Base-by-base conservation (phyloP, 768 basidiomycete species). In the Hortiboletus flavorubellus region DNA sequence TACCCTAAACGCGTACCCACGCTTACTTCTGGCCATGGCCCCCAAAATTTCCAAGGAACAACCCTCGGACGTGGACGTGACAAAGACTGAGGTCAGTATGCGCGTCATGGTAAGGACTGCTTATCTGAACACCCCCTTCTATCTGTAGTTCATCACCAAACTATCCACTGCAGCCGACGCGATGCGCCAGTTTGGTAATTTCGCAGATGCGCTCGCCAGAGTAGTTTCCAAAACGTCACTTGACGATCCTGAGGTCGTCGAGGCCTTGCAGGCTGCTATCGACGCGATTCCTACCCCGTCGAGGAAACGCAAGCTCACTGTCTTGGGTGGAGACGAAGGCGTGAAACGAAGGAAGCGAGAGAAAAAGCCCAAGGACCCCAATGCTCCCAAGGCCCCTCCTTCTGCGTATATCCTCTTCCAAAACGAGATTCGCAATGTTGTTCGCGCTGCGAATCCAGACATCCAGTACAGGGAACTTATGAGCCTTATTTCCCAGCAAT, bases 361-460 rank as follows among this genome's bases (percentile, higher is more conserved):
- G 53, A 93, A 86, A 72, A 87, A 87, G 63, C 78, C 65, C 39
- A 85, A 87, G 71, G 95, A 98, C 65, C 93, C 94, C 18, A 89
- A 94, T 71, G 93, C 93, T 54, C 96, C 96, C 33, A 97, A 95
- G 69, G 86, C 93, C 9, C 95, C 96, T 29, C 81, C 93, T 14
- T 91, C 91, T 8, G 93, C 93, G 18, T 98, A 96, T 74, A 83
- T 98, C 65, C 76, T 95, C 62, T 98, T 89, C 80, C 96, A 98
- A 75, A 97, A 96, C 68, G 89, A 90, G 14, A 79, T 93, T 51
- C 87, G 93, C 68, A 81, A 82, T 55, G 77, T 82, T 54, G 78
- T 95, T 62, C 85, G 87, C 75, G 76, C 77, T 38, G 71, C 78
- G 61, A 73, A 89, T 68, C 87, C 90, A 10, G 72, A 75, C 9